phyloP scores from a whole-genome alignment of 495 filamentous ascomycete genomes.

The Cudoniella acicularis region DNA sequence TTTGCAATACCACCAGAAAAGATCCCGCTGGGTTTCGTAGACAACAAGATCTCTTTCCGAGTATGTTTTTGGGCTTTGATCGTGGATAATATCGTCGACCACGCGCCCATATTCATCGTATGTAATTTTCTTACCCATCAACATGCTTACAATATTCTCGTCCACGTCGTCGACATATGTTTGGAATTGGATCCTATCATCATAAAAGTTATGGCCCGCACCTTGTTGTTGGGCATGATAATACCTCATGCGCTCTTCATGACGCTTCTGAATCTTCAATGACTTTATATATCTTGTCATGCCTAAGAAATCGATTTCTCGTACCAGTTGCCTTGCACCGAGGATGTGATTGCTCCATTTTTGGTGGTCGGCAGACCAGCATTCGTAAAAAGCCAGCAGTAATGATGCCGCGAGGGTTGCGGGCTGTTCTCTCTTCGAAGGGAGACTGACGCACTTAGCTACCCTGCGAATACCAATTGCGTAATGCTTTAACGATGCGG shows the following conservation, averaged over 20 bases:
- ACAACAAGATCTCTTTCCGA: constrained; percentile 70
- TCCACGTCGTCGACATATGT: constrained; percentile 29
- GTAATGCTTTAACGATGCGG: constrained; percentile 88
- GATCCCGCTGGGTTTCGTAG: constrained; percentile 76
- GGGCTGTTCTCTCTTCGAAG: constrained; percentile 66
- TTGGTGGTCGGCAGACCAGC: constrained; percentile 88
- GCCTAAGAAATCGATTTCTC: constrained; percentile 72
- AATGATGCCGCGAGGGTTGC: constrained; percentile 84
- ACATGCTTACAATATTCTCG: constrained; percentile 30
- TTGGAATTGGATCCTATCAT: constrained; percentile 25
- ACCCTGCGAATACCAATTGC: constrained; percentile 78
- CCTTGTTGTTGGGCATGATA: constrained; percentile 11
- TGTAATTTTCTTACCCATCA: constrained; percentile 28
- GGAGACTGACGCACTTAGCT: constrained; percentile 67
- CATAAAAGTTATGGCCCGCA: constrained; percentile 12
- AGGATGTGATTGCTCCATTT: constrained; percentile 94
- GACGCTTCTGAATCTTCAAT: constrained; percentile 32
- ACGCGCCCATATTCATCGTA: constrained; percentile 22
- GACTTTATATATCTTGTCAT: constrained; percentile 69
- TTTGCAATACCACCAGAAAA: constrained; percentile 96
- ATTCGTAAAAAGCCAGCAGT: constrained; percentile 90
- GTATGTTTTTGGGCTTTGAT: constrained; percentile 30
- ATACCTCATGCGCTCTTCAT: constrained; percentile 18
- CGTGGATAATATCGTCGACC: constrained; percentile 8
- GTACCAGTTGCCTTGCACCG: constrained; percentile 77